Evolutionary conservation across 2,329 filamentous ascomycete genomes (phyloP).

Genomic region (Pseudogymnoascus sp.): DNA sequence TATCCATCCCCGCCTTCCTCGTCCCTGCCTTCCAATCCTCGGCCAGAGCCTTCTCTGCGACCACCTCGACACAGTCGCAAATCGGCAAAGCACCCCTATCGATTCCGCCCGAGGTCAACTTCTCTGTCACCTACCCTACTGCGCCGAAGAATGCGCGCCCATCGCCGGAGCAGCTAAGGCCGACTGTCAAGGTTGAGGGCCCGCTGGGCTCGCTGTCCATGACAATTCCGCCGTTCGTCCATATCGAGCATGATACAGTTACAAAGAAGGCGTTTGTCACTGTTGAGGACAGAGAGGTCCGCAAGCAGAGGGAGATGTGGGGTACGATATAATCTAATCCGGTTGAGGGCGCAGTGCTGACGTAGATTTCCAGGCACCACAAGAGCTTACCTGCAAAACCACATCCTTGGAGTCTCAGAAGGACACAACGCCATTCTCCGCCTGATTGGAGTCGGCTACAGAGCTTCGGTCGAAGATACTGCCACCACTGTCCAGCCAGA

Average conservation of each 20-base stretch:
- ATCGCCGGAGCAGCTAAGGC: constrained; percentile 47
- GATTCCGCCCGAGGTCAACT: constrained; percentile 74
- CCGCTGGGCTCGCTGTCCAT: constrained; percentile 74
- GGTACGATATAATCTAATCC: constrained; percentile 46
- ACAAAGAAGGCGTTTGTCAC: constrained; percentile 57
- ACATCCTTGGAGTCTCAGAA: constrained; percentile 91
- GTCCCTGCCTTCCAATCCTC: constrained; percentile 58
- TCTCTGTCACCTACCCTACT: constrained; percentile 57
- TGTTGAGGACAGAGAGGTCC: constrained; percentile 59
- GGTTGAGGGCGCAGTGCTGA: constrained; percentile 17
- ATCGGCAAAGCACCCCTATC: constrained; percentile 75
- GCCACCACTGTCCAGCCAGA: constrained; percentile 57
- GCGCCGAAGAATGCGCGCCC: constrained; percentile 14
- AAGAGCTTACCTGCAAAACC: constrained; percentile 81
- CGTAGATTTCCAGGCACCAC: constrained; percentile 58
- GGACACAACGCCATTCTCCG: constrained; percentile 90
- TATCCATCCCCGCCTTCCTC: constrained; percentile 62
- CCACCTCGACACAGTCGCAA: constrained; percentile 62
- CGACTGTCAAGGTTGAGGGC: constrained; percentile 68
- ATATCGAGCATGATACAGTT: constrained; percentile 57
- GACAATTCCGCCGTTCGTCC: constrained; percentile 71
- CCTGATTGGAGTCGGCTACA: constrained; percentile 90
- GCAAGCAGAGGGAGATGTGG: constrained; percentile 91
- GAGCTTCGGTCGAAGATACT: constrained; percentile 73
- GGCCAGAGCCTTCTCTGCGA: constrained; percentile 60